Evolutionary conservation across 192 early-diverging fungal genomes (phyloP).

Genomic region (Coemansia erecta): DNA sequence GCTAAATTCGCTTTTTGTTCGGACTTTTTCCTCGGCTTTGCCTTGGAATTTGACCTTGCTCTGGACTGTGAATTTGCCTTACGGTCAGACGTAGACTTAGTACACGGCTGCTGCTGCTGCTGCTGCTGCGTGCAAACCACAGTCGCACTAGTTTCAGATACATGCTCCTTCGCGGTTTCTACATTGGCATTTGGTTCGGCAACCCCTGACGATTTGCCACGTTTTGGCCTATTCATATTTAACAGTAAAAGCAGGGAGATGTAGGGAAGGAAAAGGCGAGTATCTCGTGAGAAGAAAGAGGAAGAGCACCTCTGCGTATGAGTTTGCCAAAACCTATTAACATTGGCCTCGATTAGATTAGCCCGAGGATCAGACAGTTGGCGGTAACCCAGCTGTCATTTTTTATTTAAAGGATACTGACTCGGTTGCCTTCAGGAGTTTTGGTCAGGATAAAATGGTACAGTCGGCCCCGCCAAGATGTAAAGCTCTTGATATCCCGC

Average conservation of each 20-base stretch:
- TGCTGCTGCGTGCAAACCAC: not conserved
- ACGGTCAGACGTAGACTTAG: no score
- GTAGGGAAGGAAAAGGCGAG: not conserved
- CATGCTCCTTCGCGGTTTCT: not conserved
- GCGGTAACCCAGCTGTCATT: not conserved
- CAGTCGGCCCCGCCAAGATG: slow-evolving; percentile 27
- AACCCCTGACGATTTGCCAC: not conserved
- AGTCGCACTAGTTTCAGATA: not conserved
- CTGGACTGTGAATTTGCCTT: no score
- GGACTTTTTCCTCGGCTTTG: no score
- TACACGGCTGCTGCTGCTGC: no score
- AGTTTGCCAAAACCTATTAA: no score
- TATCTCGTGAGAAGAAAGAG: not conserved
- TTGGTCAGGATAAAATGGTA: slow-evolving; percentile 34
- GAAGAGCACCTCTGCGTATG: no score
- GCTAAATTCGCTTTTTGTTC: no score
- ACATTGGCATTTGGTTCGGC: not conserved
- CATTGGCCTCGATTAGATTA: no score
- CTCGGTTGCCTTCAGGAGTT: slow-evolving; percentile 39
- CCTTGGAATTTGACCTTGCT: no score
- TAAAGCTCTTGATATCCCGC: slow-evolving; percentile 32
- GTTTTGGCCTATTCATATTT: not conserved
- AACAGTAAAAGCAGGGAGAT: not conserved
- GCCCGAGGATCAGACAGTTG: not conserved
- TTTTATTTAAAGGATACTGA: slow-evolving; percentile 5